Conservation (phyloP, 257 asterid genomes). For the Nemophila menziesii region DNA sequence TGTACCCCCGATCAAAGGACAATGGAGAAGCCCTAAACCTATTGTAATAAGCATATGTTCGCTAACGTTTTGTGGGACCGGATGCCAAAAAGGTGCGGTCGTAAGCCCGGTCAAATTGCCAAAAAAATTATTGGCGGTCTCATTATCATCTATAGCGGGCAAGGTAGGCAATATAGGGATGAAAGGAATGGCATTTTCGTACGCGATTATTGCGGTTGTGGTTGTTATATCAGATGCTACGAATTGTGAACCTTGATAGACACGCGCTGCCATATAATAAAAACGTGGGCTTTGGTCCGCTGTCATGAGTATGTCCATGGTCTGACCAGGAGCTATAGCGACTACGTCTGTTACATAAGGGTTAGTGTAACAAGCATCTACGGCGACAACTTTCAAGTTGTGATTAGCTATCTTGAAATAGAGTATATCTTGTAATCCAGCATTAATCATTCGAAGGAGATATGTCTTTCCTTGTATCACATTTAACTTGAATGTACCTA, state of each 20-base stretch:
- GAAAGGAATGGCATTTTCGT: slow-evolving; percentile 21
- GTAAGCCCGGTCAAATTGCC: slow-evolving; percentile 43
- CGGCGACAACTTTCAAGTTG: slow-evolving; percentile 42
- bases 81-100: slow-evolving; percentile 37
- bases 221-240: slow-evolving; percentile 28
- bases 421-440: slow-evolving; percentile 50
- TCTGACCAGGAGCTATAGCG: slow-evolving; percentile 56
- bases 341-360: slow-evolving; percentile 65
- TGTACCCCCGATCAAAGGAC: slow-evolving; percentile 28
- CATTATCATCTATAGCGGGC: slow-evolving; percentile 63
- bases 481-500: slow-evolving; percentile 34
- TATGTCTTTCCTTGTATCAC: slow-evolving; percentile 49
- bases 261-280: slow-evolving; percentile 65
- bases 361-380: slow-evolving; percentile 57
- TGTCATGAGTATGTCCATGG: slow-evolving; percentile 46
- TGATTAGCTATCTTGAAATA: slow-evolving; percentile 66
- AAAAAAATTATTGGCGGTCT: slow-evolving; percentile 50
- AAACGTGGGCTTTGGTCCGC: slow-evolving; percentile 37
- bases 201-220: slow-evolving; percentile 45
- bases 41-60: slow-evolving; percentile 48
- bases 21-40: slow-evolving; percentile 40
- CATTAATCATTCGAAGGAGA: slow-evolving; percentile 65
- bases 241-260: slow-evolving; percentile 31
- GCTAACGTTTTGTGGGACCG: slow-evolving; percentile 33
- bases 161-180: slow-evolving; percentile 45